Percentiles rank a stretch among this genome's conserved stretches.
phyloP scores from a whole-genome alignment of 495 filamentous ascomycete genomes.

The Talaromyces thailandensis region DNA sequence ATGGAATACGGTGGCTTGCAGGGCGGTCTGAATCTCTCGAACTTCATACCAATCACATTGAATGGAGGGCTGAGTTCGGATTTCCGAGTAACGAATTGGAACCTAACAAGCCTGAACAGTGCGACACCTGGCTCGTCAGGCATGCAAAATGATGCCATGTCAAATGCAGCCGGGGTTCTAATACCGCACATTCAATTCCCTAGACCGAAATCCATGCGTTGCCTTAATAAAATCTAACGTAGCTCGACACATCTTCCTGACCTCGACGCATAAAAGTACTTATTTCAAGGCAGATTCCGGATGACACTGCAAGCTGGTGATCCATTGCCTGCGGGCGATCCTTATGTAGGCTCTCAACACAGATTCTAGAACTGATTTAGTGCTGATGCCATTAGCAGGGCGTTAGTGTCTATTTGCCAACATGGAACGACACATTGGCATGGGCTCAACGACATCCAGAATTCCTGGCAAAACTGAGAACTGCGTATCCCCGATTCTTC shows the following conservation, averaged over 20 bases:
- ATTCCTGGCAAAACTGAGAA: constrained; percentile 7
- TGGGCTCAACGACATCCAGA: not conserved
- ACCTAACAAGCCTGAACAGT: not conserved
- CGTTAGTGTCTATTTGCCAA: constrained; percentile 1
- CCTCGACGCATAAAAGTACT: not conserved
- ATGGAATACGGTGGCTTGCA: not conserved
- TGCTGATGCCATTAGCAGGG: not conserved
- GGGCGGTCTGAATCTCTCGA: not conserved
- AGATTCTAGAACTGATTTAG: not conserved
- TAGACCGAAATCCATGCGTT: not conserved
- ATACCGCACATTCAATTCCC: not conserved
- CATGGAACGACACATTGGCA: constrained; percentile 3
- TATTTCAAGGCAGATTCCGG: not conserved
- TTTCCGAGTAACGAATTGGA: not conserved
- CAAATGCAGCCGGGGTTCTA: not conserved
- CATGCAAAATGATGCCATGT: not conserved
- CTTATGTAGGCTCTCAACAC: not conserved
- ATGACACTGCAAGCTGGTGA: not conserved
- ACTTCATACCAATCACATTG: not conserved
- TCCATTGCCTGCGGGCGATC: not conserved
- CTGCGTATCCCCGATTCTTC: constrained; percentile 12
- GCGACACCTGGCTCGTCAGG: not conserved
- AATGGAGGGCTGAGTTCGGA: not conserved
- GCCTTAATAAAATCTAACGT: not conserved
- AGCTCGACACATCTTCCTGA: not conserved